Evolutionary conservation across 176 grass and related monocot genomes (phyloP).

Genomic region (Oropetium thomaeum): DNA sequence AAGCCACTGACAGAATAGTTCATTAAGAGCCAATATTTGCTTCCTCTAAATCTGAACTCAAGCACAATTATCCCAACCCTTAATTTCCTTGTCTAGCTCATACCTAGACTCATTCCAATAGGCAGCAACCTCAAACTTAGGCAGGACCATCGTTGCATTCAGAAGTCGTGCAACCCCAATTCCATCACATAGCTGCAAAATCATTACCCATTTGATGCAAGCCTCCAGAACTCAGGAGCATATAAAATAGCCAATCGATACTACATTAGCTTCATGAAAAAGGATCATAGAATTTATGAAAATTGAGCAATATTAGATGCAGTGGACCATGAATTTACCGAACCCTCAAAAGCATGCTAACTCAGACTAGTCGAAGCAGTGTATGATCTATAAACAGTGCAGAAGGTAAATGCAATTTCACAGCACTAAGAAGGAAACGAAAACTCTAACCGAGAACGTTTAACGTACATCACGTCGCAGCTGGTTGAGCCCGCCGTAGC

Average conservation of each 20-base stretch:
- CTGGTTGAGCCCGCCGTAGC: constrained; percentile 95
- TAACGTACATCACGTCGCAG: constrained; percentile 94
- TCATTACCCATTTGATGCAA: background rate
- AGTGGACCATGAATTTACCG: background rate
- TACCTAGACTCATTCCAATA: constrained; percentile 99
- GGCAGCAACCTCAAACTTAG: constrained; percentile 87
- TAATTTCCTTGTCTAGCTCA: background rate
- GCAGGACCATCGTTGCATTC: constrained; percentile 86
- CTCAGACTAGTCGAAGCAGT: background rate
- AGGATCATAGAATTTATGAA: background rate
- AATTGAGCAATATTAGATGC: background rate
- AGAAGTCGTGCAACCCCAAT: constrained; percentile 74
- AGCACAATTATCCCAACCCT: background rate
- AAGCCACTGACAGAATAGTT: constrained; percentile 67
- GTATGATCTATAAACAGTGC: background rate
- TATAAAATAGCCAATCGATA: background rate
- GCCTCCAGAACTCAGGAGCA: background rate
- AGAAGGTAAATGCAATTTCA: background rate
- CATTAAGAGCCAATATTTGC: constrained; percentile 23
- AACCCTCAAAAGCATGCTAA: background rate
- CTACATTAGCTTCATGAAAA: background rate
- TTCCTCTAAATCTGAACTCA: background rate
- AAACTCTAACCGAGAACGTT: constrained; percentile 34
- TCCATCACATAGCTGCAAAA: constrained; percentile 84
- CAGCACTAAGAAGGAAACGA: constrained; percentile 8